These are phyloP conservation scores for Cystofilobasidium capitatum DNA, from an alignment of 768 basidiomycete genomes.

Conservation along the genomic window DNA sequence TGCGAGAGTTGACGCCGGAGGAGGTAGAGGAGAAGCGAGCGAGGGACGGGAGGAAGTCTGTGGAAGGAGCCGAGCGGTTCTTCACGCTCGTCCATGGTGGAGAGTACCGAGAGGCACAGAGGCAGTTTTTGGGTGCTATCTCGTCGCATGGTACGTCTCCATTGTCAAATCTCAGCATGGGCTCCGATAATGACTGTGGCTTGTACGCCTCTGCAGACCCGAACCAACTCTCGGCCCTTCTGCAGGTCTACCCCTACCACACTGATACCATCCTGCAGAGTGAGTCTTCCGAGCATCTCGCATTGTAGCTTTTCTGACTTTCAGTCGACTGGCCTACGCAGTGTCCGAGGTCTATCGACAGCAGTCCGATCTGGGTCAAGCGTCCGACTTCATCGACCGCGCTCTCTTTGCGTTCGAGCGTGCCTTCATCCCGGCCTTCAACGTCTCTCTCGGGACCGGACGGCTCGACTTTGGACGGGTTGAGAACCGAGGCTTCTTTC, in stretches of 20 bases:
- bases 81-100: conserved; percentile 83
- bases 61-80: conserved; percentile 57
- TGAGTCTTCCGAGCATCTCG: neutral
- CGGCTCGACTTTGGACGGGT: conserved; percentile 81
- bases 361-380: conserved; percentile 61
- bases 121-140: conserved; percentile 69
- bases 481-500: conserved; percentile 86
- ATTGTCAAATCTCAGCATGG: neutral
- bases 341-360: conserved; percentile 29
- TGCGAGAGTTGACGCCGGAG: conserved; percentile 50
- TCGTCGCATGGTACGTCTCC: conserved; percentile 60
- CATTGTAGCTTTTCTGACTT: neutral
- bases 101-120: conserved; percentile 70
- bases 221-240: conserved; percentile 55
- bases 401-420: conserved; percentile 89
- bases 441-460: conserved; percentile 66
- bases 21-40: conserved; percentile 47
- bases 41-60: neutral
- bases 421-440: conserved; percentile 76
- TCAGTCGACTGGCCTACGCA: neutral
- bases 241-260: conserved; percentile 79
- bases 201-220: conserved; percentile 32
- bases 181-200: neutral
- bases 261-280: conserved; percentile 76
- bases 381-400: conserved; percentile 82